Base-by-base conservation (phyloP, 768 basidiomycete genomes). In the Tricholoma sp. region DNA sequence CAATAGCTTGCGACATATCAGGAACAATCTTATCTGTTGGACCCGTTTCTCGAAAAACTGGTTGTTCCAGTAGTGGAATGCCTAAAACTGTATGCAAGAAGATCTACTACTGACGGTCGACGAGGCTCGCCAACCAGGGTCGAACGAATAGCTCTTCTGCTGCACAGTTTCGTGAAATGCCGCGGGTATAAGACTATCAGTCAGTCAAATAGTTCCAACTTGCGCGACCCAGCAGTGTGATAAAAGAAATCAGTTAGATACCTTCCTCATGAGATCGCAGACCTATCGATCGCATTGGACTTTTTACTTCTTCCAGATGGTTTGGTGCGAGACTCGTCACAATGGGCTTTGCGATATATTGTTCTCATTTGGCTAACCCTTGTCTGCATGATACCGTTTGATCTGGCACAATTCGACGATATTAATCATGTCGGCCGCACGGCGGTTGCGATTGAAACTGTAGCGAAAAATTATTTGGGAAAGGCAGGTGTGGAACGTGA, bases 361-460 rank as follows among this genome's bases (percentile, higher is more conserved):
- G 74, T 91, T 24, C 76, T 99, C 8, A 76, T 97, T 10, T 98
- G 96, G 96, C 78, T 98, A n/a, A 89, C 91, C 18, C 81, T 99
- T 20, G 88, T 97, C 49, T 89, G 90, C 74, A 92, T 91, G 74
- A 86, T 98, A 15, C 97, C 97, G 0, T 99, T 99, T 69, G 86
- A 91, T 66, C 75, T 99, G 37, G 79, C 84, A 31, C 89, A 92
- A 63, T 92, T 97, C 53, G 92, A 94, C 64, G 86, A 88, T 55
- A 65, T 61, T 9, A 76, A 76, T 2, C 67, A 73, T n/a, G 62
- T 66, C 20, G 81, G 84, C 10, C 68, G 76, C 47, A 90, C 89
- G 1, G 83, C 85, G 0, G 61, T 64, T 15, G 67, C 68, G 4
- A 72, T 95, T 2, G 86, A 94, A 61, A 59, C 63, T 1, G 66